Evolutionary conservation across 1,284 basidiomycete species (phyloP), one percentile per base, ranked within the genome.

Genomic region (Pyrrhoderma lamaoense): DNA sequence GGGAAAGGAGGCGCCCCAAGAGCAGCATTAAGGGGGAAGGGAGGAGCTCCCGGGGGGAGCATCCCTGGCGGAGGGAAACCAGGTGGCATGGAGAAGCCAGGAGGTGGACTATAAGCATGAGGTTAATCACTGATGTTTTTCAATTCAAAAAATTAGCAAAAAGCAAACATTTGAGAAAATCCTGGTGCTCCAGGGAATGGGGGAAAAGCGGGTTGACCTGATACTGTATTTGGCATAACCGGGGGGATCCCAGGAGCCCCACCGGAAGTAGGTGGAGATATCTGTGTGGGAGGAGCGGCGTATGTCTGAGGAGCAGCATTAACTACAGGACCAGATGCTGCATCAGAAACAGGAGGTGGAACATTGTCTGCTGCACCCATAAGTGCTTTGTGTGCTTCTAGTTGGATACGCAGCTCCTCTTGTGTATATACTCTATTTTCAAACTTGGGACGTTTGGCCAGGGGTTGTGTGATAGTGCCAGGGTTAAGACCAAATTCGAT

Each of bases 311-410:
- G 78, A 3, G 80, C 78, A 11, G 82, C 84, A 42, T 79, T 78
- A 60, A 82, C 87, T 0, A 88, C 82, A 1, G 74, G 78, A 37
- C 79, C 71, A 5, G 70, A 65, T 22, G 38, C 38, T 3, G 68
- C 61, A 47, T 63, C 66, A 14, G 68, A 59, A 0, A 70, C 67
- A 14, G 44, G 50, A 39, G 69, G 53, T 5, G 69, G 60, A 4
- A 71, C 62, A 4, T 71, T 66, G 40, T 71, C 70, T 42, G 70
- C 70, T 2, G 76, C 77, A 27, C 89, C 89, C 94, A 98, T 97
- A 38, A 98, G 75, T 2, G 86, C 85, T 66, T 89, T 93, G 71
- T 98, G 95, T 4, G 91, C 88, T 55, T 82, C 84, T 1, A 98
- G 76, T 64, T 94, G 91, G 0, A 84, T 82, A 56, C 80, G 80